Percentiles rank a stretch among this genome's conserved stretches.
phyloP scores from a whole-genome alignment of 2,329 filamentous ascomycete species.

The Sporothrix dimorphospora region DNA sequence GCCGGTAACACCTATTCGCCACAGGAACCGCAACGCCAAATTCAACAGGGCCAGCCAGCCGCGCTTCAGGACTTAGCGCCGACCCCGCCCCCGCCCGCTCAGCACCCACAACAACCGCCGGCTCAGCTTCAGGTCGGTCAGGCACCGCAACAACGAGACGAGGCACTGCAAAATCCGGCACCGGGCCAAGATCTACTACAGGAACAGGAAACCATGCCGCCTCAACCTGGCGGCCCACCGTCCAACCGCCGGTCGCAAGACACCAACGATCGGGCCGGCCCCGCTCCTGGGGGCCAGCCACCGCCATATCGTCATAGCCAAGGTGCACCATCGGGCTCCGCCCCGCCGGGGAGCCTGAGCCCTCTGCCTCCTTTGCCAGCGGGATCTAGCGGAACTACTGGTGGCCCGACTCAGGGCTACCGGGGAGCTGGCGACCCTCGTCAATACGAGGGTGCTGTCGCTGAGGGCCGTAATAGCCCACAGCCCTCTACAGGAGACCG shows the following conservation, averaged over 20 bases:
- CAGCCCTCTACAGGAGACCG: conserved; percentile 54
- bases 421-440: conserved; percentile 39
- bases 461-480: conserved; percentile 60
- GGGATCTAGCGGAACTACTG: conserved; percentile 36
- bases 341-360: conserved; percentile 43
- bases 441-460: conserved; percentile 52
- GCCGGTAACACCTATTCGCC: conserved; percentile 39
- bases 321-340: conserved; percentile 34
- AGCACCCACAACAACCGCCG: conserved; percentile 36
- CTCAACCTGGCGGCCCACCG: conserved; percentile 48
- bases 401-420: conserved; percentile 42
- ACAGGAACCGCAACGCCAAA: conserved; percentile 40
- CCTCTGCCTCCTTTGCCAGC: conserved; percentile 44
- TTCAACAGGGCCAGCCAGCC: conserved; percentile 31
- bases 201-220: conserved; percentile 49
- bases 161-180: conserved; percentile 16
- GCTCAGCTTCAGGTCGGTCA: conserved; percentile 43
- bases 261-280: conserved; percentile 45
- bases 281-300: conserved; percentile 47
- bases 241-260: conserved; percentile 54
- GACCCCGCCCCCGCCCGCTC: conserved; percentile 30
- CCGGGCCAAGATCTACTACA: background rate
- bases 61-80: conserved; percentile 28
- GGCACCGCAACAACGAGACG: conserved; percentile 36
- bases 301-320: conserved; percentile 58